Evolutionary conservation across 768 basidiomycete genomes (phyloP).

Genomic region (Coprinellus aureogranulatus): DNA sequence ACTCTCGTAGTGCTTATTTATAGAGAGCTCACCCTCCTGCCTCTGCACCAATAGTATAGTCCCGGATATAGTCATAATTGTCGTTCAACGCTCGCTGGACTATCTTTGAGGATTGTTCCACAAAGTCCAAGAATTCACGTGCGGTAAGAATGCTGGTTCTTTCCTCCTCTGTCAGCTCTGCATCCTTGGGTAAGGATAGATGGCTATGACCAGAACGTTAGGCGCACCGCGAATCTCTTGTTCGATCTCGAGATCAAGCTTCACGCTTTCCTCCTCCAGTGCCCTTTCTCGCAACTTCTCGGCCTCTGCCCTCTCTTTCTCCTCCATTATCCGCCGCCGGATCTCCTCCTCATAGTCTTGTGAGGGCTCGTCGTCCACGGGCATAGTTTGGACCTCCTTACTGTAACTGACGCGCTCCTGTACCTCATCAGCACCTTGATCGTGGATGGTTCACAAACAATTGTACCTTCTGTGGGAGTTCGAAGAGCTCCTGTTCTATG

Average conservation of each 20-base stretch:
- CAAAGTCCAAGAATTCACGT: conserved; percentile 90
- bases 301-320: conserved; percentile 57
- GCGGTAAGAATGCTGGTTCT: conserved; percentile 76
- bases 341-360: conserved; percentile 68
- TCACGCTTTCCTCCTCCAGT: conserved; percentile 78
- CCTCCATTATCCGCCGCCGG: conserved; percentile 65
- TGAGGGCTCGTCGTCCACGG: conserved; percentile 54
- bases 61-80: conserved; percentile 93
- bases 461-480: conserved; percentile 82
- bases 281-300: conserved; percentile 67
- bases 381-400: conserved; percentile 79
- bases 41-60: conserved; percentile 90
- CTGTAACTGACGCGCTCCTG: conserved; percentile 81
- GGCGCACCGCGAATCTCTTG: conserved; percentile 74
- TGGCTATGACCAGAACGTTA: neutral
- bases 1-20: neutral
- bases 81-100: conserved; percentile 94
- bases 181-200: neutral
- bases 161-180: conserved; percentile 88
- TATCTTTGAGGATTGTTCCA: conserved; percentile 93
- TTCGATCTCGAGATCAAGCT: conserved; percentile 83
- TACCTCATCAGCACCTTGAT: conserved; percentile 3
- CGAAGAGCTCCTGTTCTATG: conserved; percentile 86
- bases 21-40: conserved; percentile 63
- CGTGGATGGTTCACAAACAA: conserved; percentile 10